Conservation (phyloP, 257 asterid species). For the Solanum neorickii region DNA sequence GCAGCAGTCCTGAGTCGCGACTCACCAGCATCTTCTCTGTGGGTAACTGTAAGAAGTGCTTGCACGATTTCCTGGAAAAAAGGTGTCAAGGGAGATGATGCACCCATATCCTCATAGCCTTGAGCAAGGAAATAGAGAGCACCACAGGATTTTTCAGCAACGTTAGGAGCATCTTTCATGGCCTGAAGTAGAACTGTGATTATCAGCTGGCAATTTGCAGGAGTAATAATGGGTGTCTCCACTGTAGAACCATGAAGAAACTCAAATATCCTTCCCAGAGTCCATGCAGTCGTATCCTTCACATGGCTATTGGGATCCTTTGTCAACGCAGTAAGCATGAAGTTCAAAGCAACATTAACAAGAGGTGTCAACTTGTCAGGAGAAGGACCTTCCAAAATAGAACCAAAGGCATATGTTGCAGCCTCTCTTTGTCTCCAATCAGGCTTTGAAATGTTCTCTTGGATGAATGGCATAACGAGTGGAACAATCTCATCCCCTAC, state of each 20-base stretch:
- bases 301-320: constrained; percentile 68
- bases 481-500: constrained; percentile 80
- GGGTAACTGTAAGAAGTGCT: constrained; percentile 58
- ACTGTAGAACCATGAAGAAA: constrained; percentile 63
- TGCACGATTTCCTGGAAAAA: constrained; percentile 71
- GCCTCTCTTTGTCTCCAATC: constrained; percentile 80
- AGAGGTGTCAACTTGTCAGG: constrained; percentile 57
- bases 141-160: constrained; percentile 82
- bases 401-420: constrained; percentile 76
- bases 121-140: constrained; percentile 76
- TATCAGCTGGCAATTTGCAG: constrained; percentile 60
- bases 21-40: constrained; percentile 79
- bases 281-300: constrained; percentile 85
- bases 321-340: constrained; percentile 60
- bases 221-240: constrained; percentile 56
- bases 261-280: constrained; percentile 70
- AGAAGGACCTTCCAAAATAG: constrained; percentile 77
- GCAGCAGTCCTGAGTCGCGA: constrained; percentile 74
- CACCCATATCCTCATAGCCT: constrained; percentile 58
- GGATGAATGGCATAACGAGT: constrained; percentile 69
- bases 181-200: constrained; percentile 68
- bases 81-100: constrained; percentile 64
- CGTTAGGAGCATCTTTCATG: constrained; percentile 81
- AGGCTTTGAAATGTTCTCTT: constrained; percentile 45
- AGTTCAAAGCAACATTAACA: constrained; percentile 54